Base-by-base conservation (phyloP, 148 eudicot genomes). In the Persicaria maculosa region DNA sequence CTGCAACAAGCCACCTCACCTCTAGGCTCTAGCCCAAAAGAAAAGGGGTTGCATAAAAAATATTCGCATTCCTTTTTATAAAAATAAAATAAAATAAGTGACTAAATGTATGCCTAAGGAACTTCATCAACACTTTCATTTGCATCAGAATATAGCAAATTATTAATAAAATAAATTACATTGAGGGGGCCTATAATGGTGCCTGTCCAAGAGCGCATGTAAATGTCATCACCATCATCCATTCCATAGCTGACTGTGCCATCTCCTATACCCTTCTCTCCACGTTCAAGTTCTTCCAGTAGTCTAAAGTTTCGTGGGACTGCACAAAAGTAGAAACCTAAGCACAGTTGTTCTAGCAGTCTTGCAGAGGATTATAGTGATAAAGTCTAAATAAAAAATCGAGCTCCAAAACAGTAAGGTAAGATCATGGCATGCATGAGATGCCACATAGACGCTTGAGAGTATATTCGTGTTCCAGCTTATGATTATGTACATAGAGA, bases 141-240 rank as follows among this genome's bases (percentile, higher is more conserved):
- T 54, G 59, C 64, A 20, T 4, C 64, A 19, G 36, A 58, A 31
- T 14, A 19, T 6, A 19, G 7, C 36, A 58, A 9, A 58, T 19
- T 1, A 58, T 20, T 7, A 6, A 58, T 14, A 58, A 12, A n/a
- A n/a, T 31, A 72, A 68, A 83, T 84, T 74, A 86, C 87, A 75
- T 82, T 86, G 77, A 82, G 89, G 54, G 89, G 84, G 70, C 89
- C 89, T 76, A 86, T 86, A 50, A 86, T 79, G n/a, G 89, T 86
- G n/a, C 89, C 86, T 3, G 86, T 86, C 89, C 89, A 86, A 74
- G 89, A 86, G 20, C 89, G 86, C 89, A 86, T 86, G 81, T 84
- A 86, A 22, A 86, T 82, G 64, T 86, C 89, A 80, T 86, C 89
- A 43, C 84, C 77, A 47, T 86, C 89, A 77, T 86, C 89, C 89